Percentiles rank a stretch among this genome's conserved stretches.
phyloP scores from a whole-genome alignment of 805 yeast genomes.

The Barnettozyma salicaria region DNA sequence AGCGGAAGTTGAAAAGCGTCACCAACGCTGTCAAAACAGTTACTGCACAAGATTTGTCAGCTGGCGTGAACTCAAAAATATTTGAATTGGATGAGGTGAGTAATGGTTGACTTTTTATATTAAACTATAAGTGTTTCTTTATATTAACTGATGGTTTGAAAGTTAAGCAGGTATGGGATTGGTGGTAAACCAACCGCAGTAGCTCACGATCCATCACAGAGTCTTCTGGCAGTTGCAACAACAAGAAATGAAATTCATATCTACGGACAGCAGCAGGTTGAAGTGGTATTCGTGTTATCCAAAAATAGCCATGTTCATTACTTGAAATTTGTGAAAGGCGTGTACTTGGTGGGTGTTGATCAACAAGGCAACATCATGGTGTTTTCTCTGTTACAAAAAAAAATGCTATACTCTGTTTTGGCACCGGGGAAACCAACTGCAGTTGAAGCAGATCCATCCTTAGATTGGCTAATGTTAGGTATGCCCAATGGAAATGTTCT shows the following conservation, averaged over 20 bases:
- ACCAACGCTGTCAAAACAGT: conserved; percentile 31
- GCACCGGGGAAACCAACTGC: conserved; percentile 65
- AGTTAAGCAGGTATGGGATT: conserved; percentile 44
- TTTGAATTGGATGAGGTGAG: conserved; percentile 30
- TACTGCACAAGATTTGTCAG: conserved; percentile 25
- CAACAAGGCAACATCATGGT: conserved; percentile 55
- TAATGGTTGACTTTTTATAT: not conserved
- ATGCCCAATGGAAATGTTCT: conserved; percentile 65
- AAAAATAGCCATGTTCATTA: conserved; percentile 45
- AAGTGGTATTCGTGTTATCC: conserved; percentile 53
- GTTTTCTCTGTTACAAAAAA: conserved; percentile 60
- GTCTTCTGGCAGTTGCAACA: conserved; percentile 77
- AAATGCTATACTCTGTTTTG: conserved; percentile 51
- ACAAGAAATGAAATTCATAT: conserved; percentile 64
- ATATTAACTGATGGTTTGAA: not conserved
- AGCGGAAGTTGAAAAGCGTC: conserved; percentile 28
- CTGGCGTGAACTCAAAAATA: conserved; percentile 27
- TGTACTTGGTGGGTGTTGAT: conserved; percentile 72
- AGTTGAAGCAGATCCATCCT: conserved; percentile 73
- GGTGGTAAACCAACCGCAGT: conserved; percentile 58
- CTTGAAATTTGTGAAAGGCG: conserved; percentile 69
- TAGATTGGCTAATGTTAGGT: conserved; percentile 85
- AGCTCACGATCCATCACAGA: conserved; percentile 86
- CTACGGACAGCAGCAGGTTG: conserved; percentile 79
- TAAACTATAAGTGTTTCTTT: not conserved